These are phyloP conservation scores for Rhynchospora breviuscula DNA, from an alignment of 176 grass and related monocot genomes.

Conservation along the genomic window DNA sequence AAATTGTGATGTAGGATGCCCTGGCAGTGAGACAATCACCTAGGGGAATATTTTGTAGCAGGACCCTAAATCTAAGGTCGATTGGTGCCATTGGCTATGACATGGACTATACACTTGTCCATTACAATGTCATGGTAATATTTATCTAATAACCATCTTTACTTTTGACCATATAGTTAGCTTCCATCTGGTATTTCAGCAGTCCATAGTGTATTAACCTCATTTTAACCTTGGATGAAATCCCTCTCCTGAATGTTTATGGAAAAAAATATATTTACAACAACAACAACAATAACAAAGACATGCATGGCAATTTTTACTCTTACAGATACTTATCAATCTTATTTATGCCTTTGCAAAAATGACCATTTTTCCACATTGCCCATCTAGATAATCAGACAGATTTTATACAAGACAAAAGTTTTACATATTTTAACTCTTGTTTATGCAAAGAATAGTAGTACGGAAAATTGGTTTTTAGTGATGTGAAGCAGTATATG, in stretches of 20 bases:
- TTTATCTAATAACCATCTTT: neutral
- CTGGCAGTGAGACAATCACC: slow-evolving; percentile 72
- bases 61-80: slow-evolving; percentile 90
- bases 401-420: neutral
- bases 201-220: neutral
- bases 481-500: neutral
- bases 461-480: neutral
- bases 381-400: neutral
- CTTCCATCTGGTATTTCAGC: neutral
- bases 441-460: neutral
- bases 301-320: neutral
- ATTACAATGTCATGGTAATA: slow-evolving; percentile 94
- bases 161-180: neutral
- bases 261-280: neutral
- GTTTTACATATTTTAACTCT: neutral
- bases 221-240: neutral
- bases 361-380: neutral
- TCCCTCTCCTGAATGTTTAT: neutral
- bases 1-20: slow-evolving; percentile 47
- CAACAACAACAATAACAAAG: neutral
- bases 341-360: neutral
- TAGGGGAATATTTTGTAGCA: slow-evolving; percentile 88
- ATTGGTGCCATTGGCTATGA: slow-evolving; percentile 90
- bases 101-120: slow-evolving; percentile 97
- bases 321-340: neutral